These are phyloP conservation scores for Solanum ahanhuiri DNA, from an alignment of 257 asterid genomes.

Conservation along the genomic window DNA sequence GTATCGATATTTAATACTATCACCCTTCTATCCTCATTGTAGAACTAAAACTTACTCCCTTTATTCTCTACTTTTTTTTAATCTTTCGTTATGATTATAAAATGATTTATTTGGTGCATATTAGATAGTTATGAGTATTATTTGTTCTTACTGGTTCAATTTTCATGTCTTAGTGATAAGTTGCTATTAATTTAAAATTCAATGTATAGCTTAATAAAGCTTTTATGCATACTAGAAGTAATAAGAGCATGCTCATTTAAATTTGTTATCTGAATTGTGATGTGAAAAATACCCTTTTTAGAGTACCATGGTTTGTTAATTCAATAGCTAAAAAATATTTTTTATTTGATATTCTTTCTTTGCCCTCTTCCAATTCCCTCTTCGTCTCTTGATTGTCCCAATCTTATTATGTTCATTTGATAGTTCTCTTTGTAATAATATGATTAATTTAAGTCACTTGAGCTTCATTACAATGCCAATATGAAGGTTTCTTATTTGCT, in stretches of 20 bases:
- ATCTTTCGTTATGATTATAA: neutral
- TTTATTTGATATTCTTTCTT: too few species aligned
- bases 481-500: neutral
- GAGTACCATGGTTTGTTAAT: neutral
- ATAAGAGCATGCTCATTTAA: neutral
- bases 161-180: neutral
- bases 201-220: neutral
- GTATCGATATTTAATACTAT: neutral
- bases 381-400: neutral
- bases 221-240: neutral
- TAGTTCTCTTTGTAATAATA: neutral
- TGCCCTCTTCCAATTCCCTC: neutral
- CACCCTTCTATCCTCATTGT: neutral
- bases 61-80: neutral
- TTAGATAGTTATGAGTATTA: neutral
- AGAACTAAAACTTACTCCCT: neutral
- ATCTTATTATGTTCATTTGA: neutral
- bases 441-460: too few species aligned
- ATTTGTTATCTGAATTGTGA: neutral
- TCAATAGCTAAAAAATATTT: neutral
- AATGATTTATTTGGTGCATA: neutral
- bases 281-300: neutral
- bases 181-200: neutral
- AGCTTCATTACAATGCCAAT: neutral
- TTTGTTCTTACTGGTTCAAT: neutral